These are phyloP conservation scores for Myxozyma neglecta DNA, from an alignment of 805 yeast genomes.

Conservation along the genomic window DNA sequence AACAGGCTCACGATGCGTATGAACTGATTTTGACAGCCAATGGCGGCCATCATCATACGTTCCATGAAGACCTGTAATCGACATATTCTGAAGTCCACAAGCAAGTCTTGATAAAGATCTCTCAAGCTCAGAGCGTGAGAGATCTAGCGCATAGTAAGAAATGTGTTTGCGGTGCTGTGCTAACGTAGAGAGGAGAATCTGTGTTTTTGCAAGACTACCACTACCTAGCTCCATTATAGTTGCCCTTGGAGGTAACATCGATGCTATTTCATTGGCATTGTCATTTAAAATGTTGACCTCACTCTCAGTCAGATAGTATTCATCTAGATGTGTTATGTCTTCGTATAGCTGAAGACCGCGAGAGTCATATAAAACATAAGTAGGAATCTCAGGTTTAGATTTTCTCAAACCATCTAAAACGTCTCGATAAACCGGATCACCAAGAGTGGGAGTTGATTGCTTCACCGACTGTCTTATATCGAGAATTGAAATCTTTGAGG, in stretches of 20 bases:
- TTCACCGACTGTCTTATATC: background rate
- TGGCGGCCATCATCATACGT: constrained; percentile 29
- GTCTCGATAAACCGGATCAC: background rate
- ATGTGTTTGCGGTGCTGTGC: constrained; percentile 16
- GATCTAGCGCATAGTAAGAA: constrained; percentile 31
- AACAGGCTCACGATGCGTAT: constrained; percentile 2
- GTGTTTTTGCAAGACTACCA: constrained; percentile 31
- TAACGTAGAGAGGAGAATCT: constrained; percentile 23
- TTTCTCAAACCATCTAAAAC: background rate
- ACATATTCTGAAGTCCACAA: constrained; percentile 8
- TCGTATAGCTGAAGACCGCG: constrained; percentile 33
- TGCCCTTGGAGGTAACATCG: constrained; percentile 14
- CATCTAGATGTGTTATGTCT: constrained; percentile 23
- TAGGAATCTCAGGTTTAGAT: constrained; percentile 14
- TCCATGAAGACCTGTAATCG: constrained; percentile 28
- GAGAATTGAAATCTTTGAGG: background rate
- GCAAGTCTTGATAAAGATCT: constrained; percentile 13
- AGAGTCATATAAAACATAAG: constrained; percentile 31
- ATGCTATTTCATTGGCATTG: constrained; percentile 22
- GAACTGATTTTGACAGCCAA: constrained; percentile 21
- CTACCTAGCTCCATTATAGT: constrained; percentile 32
- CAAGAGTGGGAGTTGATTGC: background rate
- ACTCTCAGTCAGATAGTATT: constrained; percentile 26
- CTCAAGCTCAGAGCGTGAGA: constrained; percentile 24
- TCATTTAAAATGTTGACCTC: constrained; percentile 23